Evolutionary conservation across 2,329 filamentous ascomycete genomes (phyloP), one percentile per base, ranked within the genome.

Genomic region (Colletotrichum gigasporum): DNA sequence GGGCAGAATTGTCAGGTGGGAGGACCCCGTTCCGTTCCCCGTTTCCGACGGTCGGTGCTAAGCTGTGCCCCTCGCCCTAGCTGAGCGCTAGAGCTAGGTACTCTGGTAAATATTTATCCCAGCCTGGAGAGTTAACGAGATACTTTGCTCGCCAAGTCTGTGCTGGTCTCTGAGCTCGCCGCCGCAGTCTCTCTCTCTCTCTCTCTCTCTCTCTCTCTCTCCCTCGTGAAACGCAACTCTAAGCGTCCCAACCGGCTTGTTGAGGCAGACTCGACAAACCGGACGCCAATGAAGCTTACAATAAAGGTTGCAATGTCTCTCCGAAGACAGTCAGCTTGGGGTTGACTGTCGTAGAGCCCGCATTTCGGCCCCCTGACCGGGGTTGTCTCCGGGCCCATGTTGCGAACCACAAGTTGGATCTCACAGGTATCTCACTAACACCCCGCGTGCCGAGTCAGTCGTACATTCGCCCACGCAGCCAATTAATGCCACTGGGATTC

Each of bases 81-180:
- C 30, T 35, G 34, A n/a, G 32, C 32, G 45, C 35, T 44, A 24
- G 37, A 18, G 22, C 16, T 28, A 4, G 47, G 18, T 61, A 61
- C 62, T 62, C 62, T 65, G 62, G 3, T 63, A 34, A 65, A 39
- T 14, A 22, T 63, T 65, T 65, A 63, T 14, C 63, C 63, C 2
- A 1, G 11, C 6, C 4, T 11, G 5, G 5, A 7, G 11, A 22
- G 50, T 51, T 65, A 57, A 45, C n/a, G 18, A 3, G 39, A 2
- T 52, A 65, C 59, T 47, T 60, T 50, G 28, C 6, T 18, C 10
- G 22, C 18, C 26, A 20, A 51, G 47, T 20, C 7, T 51, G 20
- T 14, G 18, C n/a, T 20, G 30, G 12, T 20, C 37, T 35, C 30
- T 16, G 24, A 26, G 32, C 4, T 20, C 16, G 30, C 47, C 47